Percentiles rank a stretch among this genome's conserved stretches.
phyloP scores from a whole-genome alignment of 2,329 filamentous ascomycete genomes.

The Tolypocladium cylindrosporum region DNA sequence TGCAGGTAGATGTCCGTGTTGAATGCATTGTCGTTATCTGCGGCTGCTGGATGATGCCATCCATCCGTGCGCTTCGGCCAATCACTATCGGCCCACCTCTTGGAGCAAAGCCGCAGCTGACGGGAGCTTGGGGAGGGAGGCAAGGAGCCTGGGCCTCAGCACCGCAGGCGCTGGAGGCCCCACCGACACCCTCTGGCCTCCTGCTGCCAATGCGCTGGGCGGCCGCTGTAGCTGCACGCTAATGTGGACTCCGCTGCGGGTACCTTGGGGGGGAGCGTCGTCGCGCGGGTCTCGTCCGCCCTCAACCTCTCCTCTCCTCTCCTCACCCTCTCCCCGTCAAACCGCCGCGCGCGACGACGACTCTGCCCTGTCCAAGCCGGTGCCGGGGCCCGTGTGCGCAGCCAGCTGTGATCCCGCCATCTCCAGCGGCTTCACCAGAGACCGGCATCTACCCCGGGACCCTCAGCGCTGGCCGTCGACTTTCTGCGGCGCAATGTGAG shows the following conservation, averaged over 20 bases:
- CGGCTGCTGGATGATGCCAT: too few species aligned
- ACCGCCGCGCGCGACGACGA: neutral
- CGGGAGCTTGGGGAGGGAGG: too few species aligned
- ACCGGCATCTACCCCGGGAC: neutral
- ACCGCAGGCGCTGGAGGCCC: neutral
- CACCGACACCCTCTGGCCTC: neutral
- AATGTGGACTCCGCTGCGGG: neutral
- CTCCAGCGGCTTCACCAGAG: neutral
- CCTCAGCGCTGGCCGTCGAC: neutral
- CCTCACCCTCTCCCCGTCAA: neutral
- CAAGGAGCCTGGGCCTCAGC: neutral
- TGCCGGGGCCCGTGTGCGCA: neutral
- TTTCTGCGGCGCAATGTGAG: slow-evolving; percentile 11
- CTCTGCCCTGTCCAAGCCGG: neutral
- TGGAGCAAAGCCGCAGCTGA: too few species aligned
- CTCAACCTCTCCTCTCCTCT: neutral
- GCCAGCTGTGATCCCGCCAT: neutral
- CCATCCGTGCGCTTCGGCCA: too few species aligned
- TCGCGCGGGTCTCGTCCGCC: neutral
- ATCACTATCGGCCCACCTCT: too few species aligned
- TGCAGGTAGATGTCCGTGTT: too few species aligned
- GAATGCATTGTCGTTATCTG: too few species aligned
- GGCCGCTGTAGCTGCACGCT: neutral
- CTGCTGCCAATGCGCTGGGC: too few species aligned
- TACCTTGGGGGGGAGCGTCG: neutral